phyloP scores from a whole-genome alignment of 78 protist species.

The Dictyostelium brefeldianum region DNA sequence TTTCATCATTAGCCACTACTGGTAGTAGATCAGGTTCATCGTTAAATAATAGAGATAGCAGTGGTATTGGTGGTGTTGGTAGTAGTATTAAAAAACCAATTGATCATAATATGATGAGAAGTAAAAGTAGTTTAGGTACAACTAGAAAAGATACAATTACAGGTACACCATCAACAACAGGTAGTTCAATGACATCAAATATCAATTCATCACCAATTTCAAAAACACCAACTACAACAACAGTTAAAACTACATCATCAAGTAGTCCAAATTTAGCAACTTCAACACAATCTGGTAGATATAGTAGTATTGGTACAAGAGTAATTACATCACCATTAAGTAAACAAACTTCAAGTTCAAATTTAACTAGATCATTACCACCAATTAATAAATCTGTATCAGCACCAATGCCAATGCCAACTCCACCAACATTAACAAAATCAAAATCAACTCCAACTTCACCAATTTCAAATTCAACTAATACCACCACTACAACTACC shows the following conservation, averaged over 20 bases:
- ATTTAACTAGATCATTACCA: slow-evolving; percentile 42
- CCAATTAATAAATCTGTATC: slow-evolving; percentile 16
- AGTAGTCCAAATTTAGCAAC: slow-evolving; percentile 61
- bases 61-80: neutral
- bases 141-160: neutral
- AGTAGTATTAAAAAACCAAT: slow-evolving; percentile 26
- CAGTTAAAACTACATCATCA: slow-evolving; percentile 16
- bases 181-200: neutral
- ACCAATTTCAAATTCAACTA: neutral
- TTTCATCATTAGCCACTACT: neutral
- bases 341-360: slow-evolving; percentile 25
- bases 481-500: neutral
- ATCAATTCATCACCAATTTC: neutral
- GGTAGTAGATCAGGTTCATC: slow-evolving; percentile 56
- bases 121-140: slow-evolving; percentile 71
- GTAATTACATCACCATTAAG: neutral
- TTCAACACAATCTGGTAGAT: slow-evolving; percentile 45
- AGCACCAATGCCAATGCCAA: neutral
- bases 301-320: slow-evolving; percentile 72
- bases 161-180: too few species aligned
- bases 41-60: neutral
- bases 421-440: slow-evolving; percentile 43
- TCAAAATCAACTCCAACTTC: slow-evolving; percentile 47
- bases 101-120: slow-evolving; percentile 27
- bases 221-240: slow-evolving; percentile 9